Percentiles rank a stretch among this genome's conserved stretches.
phyloP scores from a whole-genome alignment of 2,329 filamentous ascomycete species.

The Berkeleyomyces basicola region DNA sequence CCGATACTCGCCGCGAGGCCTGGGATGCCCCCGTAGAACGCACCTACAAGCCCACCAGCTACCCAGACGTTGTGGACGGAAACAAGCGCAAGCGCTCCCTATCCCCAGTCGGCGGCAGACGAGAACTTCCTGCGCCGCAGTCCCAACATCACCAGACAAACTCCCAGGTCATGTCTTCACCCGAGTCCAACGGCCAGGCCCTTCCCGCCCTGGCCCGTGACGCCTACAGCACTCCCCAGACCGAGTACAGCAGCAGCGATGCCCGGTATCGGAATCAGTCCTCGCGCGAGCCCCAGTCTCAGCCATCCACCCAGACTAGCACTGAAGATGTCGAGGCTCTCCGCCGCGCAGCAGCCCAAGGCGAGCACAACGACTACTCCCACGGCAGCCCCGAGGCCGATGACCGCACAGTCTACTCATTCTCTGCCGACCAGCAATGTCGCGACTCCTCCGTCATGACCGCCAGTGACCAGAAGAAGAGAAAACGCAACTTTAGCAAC shows the following conservation, averaged over 20 bases:
- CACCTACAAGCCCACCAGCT: constrained; percentile 8
- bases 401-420: constrained; percentile 21
- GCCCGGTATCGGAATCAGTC: constrained; percentile 32
- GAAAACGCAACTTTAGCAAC: constrained; percentile 78
- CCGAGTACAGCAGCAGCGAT: constrained; percentile 29
- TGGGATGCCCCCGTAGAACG: constrained; percentile 11
- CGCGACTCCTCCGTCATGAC: constrained; percentile 27
- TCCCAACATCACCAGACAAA: constrained; percentile 23
- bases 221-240: constrained; percentile 25
- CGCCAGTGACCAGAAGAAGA: constrained; percentile 48
- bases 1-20: constrained; percentile 7
- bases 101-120: constrained; percentile 35
- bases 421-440: constrained; percentile 29
- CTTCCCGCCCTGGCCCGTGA: constrained; percentile 19
- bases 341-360: constrained; percentile 30
- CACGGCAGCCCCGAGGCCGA: constrained; percentile 8
- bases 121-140: constrained; percentile 19
- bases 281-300: constrained; percentile 33
- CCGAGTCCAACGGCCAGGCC: constrained; percentile 1
- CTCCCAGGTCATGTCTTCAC: not conserved
- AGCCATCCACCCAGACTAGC: constrained; percentile 29
- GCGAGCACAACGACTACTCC: constrained; percentile 26
- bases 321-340: constrained; percentile 33
- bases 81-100: constrained; percentile 55
- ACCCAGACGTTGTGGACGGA: constrained; percentile 21